Evolutionary conservation across 2,329 filamentous ascomycete species (phyloP), one percentile per base, ranked within the genome.

Genomic region (Penicillium corylophilum): DNA sequence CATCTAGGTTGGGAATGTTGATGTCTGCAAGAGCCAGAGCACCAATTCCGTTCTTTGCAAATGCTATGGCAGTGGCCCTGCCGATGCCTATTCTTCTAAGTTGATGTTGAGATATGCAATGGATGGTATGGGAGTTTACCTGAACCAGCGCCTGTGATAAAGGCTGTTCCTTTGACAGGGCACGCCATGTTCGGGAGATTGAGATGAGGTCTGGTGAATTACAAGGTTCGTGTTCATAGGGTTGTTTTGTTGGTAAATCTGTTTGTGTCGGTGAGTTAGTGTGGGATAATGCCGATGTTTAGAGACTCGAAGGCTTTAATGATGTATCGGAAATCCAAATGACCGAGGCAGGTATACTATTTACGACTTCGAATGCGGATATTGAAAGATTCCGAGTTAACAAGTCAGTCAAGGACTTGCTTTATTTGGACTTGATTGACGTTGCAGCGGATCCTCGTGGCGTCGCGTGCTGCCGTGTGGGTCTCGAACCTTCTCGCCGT

Each of bases 21-120:
- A 81, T 66, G 56, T 83, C 80, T 2, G 78, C 77, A 20, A 84
- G 77, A 39, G 75, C 75, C 7, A 83, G 64, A 5, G 66, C 68
- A 1, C 69, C 64, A 57, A 79, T 80, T 3, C 80, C 79, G 0
- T 75, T 74, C 3, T 64, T 64, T 0, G 74, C 78, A 54, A 83
- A 79, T 1, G 72, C 74, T 44, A 66, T 71, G 5, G 77, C 77
- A 1, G 81, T 76, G 3, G 76, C 76, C 10, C 75, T 75, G 5
- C 80, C 81, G 51, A 83, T 83, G 24, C 81, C 81, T 81, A 40
- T 36, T 16, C 15, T 10, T 29, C 5, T 48, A 44, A 48, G 38
- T 4, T 24, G 4, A 24, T 13, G 28, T 13, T 13, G 13, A 13
- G 28, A 29, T 29, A 5, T 13, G 28, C 4, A 12, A 13, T 29